These are phyloP conservation scores for Kandelia obovata DNA, from an alignment of 345 rosid species.

Conservation along the genomic window DNA sequence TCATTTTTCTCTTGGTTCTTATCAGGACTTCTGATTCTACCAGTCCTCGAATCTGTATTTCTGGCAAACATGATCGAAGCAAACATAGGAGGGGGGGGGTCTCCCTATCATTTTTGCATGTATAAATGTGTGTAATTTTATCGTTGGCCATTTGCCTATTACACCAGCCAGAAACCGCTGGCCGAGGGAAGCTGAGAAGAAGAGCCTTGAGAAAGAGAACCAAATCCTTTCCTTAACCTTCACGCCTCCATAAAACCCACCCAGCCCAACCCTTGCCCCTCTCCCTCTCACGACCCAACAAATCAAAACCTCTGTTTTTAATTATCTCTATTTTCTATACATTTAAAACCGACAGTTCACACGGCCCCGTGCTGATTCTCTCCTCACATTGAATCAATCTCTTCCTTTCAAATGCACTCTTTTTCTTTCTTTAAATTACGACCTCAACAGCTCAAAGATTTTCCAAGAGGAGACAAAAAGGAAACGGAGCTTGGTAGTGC, in stretches of 20 bases:
- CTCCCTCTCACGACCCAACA: background rate
- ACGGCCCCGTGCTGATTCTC: background rate
- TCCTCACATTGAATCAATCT: background rate
- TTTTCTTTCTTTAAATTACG: conserved; percentile 20
- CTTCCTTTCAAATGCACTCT: background rate
- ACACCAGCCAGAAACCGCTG: background rate
- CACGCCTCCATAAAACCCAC: conserved; percentile 30
- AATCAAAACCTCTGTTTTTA: conserved; percentile 11
- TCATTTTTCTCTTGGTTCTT: too few species aligned
- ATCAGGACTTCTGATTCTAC: too few species aligned
- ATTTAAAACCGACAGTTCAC: conserved; percentile 10
- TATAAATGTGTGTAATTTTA: too few species aligned
- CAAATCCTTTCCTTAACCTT: conserved; percentile 33
- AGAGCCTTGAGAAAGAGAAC: conserved; percentile 25
- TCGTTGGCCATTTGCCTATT: background rate
- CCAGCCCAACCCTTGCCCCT: background rate
- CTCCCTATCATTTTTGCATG: too few species aligned
- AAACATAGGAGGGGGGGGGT: too few species aligned
- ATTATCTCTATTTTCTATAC: conserved; percentile 8
- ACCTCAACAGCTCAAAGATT: conserved; percentile 3
- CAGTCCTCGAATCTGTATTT: too few species aligned
- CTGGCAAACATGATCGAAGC: too few species aligned
- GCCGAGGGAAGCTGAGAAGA: conserved; percentile 6
- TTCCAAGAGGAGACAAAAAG: background rate
- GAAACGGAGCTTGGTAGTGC: conserved; percentile 21